These are phyloP conservation scores for Chaetomium globosum DNA, from an alignment of 2,329 filamentous ascomycete genomes.

Conservation along the genomic window DNA sequence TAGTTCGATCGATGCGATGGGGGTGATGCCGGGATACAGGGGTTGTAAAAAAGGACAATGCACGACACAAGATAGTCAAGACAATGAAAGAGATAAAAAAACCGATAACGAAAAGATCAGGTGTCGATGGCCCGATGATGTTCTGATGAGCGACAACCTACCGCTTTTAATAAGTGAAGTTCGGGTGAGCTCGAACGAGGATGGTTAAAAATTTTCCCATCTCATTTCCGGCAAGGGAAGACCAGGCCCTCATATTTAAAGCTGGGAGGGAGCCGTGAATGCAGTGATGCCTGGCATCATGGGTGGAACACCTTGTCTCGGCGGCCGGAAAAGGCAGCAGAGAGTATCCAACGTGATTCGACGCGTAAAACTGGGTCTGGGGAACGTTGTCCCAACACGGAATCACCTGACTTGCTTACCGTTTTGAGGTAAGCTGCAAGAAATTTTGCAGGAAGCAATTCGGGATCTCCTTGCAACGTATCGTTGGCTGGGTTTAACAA, in stretches of 20 bases:
- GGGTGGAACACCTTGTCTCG: conserved; percentile 27
- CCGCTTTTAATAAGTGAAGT: conserved; percentile 29
- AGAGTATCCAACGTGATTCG: conserved; percentile 34
- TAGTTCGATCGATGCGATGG: neutral
- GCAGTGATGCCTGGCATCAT: conserved; percentile 36
- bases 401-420: conserved; percentile 34
- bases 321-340: conserved; percentile 29
- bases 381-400: conserved; percentile 25
- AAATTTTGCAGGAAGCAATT: conserved; percentile 9
- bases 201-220: conserved; percentile 28
- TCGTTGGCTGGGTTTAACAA: neutral
- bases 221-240: conserved; percentile 25
- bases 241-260: conserved; percentile 32
- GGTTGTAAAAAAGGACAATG: neutral
- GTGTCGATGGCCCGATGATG: conserved; percentile 18
- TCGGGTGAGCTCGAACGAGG: conserved; percentile 26
- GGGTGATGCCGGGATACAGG: conserved; percentile 1
- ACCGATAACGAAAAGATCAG: conserved; percentile 6
- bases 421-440: conserved; percentile 21
- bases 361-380: conserved; percentile 32
- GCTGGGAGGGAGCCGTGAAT: conserved; percentile 25
- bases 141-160: conserved; percentile 21
- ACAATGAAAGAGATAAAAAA: conserved; percentile 10
- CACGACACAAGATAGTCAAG: neutral
- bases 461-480: conserved; percentile 22